phyloP scores from a whole-genome alignment of 495 filamentous ascomycete genomes.

The Xylaria acuta region DNA sequence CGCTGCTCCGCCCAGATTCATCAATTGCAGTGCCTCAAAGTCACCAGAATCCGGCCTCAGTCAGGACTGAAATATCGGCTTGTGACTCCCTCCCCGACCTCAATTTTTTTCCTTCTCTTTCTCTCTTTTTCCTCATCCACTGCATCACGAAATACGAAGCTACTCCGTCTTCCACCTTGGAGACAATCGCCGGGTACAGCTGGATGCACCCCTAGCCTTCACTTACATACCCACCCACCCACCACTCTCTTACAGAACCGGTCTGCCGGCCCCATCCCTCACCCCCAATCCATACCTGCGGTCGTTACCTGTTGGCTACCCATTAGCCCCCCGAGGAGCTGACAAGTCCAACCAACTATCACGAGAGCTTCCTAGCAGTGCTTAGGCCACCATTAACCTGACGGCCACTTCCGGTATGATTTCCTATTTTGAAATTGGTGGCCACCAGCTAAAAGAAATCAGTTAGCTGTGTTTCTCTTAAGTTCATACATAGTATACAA shows the following conservation, averaged over 20 bases:
- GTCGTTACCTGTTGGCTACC: background rate
- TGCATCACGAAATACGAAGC: conserved; percentile 29
- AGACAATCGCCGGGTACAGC: conserved; percentile 29
- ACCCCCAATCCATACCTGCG: background rate
- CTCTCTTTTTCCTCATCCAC: conserved; percentile 36
- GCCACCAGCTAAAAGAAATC: background rate
- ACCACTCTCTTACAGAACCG: background rate
- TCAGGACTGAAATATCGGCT: conserved; percentile 56
- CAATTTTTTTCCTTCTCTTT: conserved; percentile 34
- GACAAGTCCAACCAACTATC: conserved; percentile 8
- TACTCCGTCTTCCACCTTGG: conserved; percentile 30
- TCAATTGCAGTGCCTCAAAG: conserved; percentile 33
- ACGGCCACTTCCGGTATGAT: conserved; percentile 15
- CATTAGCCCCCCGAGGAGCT: background rate
- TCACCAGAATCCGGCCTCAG: conserved; percentile 23
- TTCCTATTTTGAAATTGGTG: background rate
- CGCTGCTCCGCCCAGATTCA: conserved; percentile 40
- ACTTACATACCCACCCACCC: background rate
- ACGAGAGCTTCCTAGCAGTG: background rate
- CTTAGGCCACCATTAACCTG: too few relatives aligned
- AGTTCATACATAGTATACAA: background rate
- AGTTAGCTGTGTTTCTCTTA: background rate
- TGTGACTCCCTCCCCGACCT: conserved; percentile 54
- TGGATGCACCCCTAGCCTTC: background rate
- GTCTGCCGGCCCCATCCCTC: background rate